phyloP scores from a whole-genome alignment of 2,329 filamentous ascomycete genomes.

The Pseudogymnoascus sp. region DNA sequence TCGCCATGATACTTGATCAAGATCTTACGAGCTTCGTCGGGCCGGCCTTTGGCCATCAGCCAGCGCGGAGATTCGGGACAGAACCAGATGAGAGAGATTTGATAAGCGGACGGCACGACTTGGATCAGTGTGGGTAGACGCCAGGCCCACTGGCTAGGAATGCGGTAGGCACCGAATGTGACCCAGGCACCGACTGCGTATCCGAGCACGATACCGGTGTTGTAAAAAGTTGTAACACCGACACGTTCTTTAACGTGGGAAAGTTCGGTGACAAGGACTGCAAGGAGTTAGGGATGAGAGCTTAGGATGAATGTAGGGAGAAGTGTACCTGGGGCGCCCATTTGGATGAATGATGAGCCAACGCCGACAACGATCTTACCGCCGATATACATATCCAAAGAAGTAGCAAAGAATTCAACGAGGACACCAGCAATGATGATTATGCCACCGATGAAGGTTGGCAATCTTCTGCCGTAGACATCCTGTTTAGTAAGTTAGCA shows the following conservation, averaged over 20 bases:
- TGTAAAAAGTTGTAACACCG: slow-evolving; percentile 33
- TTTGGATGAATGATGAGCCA: slow-evolving; percentile 33
- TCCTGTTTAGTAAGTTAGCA: background rate
- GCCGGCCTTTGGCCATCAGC: slow-evolving; percentile 46
- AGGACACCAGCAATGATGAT: slow-evolving; percentile 33
- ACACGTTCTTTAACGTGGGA: slow-evolving; percentile 35
- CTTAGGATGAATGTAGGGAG: background rate
- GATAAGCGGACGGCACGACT: slow-evolving; percentile 34
- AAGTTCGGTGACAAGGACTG: slow-evolving; percentile 36
- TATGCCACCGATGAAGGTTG: slow-evolving; percentile 32
- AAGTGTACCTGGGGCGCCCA: slow-evolving; percentile 30
- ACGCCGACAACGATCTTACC: slow-evolving; percentile 33
- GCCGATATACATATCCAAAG: slow-evolving; percentile 33
- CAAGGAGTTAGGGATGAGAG: background rate
- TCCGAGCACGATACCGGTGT: slow-evolving; percentile 35
- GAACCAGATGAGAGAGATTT: slow-evolving; percentile 32
- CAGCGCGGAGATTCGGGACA: slow-evolving; percentile 48
- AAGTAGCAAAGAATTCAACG: slow-evolving; percentile 31
- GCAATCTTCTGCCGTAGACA: slow-evolving; percentile 27
- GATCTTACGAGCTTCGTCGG: slow-evolving; percentile 44
- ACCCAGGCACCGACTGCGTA: slow-evolving; percentile 34
- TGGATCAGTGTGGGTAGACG: slow-evolving; percentile 46
- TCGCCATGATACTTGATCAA: slow-evolving; percentile 49
- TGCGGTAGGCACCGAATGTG: slow-evolving; percentile 29
- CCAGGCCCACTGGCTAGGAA: slow-evolving; percentile 38